These are phyloP conservation scores for Sclerotinia subarctica DNA, from an alignment of 2,329 filamentous ascomycete species.

Conservation along the genomic window DNA sequence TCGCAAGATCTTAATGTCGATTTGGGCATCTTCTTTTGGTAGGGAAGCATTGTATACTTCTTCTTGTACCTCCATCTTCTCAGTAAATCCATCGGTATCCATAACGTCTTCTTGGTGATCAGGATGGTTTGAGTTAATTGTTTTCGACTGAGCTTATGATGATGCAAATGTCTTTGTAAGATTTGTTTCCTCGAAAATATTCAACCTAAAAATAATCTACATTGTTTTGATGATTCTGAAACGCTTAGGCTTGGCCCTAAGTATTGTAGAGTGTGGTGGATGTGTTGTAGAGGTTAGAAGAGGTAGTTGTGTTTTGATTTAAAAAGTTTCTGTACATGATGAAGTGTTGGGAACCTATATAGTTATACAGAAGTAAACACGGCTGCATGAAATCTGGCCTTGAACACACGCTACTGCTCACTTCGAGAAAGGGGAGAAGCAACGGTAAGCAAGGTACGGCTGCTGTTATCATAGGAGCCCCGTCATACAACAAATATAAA, in stretches of 20 bases:
- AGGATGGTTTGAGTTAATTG: not conserved
- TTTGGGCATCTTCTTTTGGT: not conserved
- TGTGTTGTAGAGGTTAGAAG: not conserved
- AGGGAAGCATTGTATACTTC: not conserved
- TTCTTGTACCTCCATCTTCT: not conserved
- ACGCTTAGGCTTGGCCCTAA: too few species aligned
- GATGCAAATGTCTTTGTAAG: not conserved
- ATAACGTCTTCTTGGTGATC: not conserved
- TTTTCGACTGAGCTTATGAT: not conserved
- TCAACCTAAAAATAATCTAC: not conserved
- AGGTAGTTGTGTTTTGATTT: not conserved
- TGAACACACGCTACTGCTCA: not conserved
- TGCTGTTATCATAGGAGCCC: too few species aligned
- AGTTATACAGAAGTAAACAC: not conserved
- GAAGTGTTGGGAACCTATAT: not conserved
- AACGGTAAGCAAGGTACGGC: too few species aligned
- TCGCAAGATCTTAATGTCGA: not conserved
- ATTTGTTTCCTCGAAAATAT: not conserved
- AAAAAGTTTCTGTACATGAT: not conserved
- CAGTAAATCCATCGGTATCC: not conserved
- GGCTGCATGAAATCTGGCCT: too few species aligned
- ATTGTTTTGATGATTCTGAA: not conserved
- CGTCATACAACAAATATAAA: not conserved
- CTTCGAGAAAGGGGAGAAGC: rapidly evolving
- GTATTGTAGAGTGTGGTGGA: not conserved